Conservation (phyloP, 1,139 yeast genomes). For the Saccharomyces hybrid region DNA sequence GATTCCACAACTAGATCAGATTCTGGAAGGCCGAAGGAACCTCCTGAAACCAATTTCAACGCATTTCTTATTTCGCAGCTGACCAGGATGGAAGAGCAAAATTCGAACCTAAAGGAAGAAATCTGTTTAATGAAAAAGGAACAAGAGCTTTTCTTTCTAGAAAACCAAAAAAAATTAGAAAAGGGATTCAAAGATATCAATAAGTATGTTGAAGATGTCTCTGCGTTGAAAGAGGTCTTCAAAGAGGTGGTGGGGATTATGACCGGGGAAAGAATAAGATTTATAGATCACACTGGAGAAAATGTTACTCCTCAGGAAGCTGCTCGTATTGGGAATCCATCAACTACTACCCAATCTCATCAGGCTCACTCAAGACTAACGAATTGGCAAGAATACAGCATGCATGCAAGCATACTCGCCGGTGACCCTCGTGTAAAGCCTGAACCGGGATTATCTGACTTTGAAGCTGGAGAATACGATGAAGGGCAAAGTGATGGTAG, state of each 20-base stretch:
- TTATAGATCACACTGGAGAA: conserved; percentile 35
- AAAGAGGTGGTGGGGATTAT: conserved; percentile 33
- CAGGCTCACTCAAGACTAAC: neutral
- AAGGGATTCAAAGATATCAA: conserved; percentile 18
- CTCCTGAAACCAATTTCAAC: neutral
- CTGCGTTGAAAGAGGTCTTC: conserved; percentile 29
- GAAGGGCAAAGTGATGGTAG: neutral
- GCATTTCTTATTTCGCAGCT: neutral
- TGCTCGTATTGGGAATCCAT: conserved; percentile 2
- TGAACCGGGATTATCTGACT: conserved; percentile 1
- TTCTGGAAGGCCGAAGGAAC: neutral
- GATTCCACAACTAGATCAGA: neutral
- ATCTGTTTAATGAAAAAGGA: conserved; percentile 30
- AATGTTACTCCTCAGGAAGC: conserved; percentile 28
- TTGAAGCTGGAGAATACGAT: neutral
- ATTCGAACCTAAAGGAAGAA: conserved; percentile 11
- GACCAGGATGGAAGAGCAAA: conserved; percentile 12
- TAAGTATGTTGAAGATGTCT: conserved; percentile 20
- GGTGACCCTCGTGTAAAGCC: neutral
- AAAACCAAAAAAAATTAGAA: conserved; percentile 15
- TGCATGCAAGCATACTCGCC: neutral
- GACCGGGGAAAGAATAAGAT: conserved; percentile 35
- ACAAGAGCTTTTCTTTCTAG: conserved; percentile 27
- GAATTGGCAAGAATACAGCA: neutral
- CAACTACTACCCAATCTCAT: neutral